These are phyloP conservation scores for Nemania serpens DNA, from an alignment of 2,329 filamentous ascomycete genomes.

Conservation along the genomic window DNA sequence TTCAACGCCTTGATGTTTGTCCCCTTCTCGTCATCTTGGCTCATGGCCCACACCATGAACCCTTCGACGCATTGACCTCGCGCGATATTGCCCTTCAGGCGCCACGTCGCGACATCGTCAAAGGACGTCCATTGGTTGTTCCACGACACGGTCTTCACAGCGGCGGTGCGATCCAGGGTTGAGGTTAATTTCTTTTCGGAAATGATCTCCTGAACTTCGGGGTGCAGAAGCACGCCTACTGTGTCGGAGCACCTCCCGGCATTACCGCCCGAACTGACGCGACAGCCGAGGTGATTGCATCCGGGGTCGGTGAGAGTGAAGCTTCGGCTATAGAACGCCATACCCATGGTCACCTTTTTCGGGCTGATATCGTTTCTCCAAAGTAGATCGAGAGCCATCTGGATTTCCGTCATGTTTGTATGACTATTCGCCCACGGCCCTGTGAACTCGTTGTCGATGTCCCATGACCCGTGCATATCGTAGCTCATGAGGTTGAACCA, in stretches of 20 bases:
- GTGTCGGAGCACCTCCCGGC: neutral
- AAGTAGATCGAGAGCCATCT: neutral
- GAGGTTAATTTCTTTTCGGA: neutral
- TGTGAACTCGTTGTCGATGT: neutral
- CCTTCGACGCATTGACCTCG: too few relatives aligned
- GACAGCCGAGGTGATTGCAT: neutral
- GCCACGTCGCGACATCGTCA: neutral
- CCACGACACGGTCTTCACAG: neutral
- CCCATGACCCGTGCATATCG: constrained; percentile 3
- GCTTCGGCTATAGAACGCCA: constrained; percentile 10
- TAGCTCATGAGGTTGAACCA: neutral
- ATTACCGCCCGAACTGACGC: neutral
- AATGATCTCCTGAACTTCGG: neutral
- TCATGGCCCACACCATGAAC: too few relatives aligned
- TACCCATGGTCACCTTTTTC: neutral
- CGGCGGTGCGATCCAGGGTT: neutral
- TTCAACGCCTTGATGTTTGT: too few relatives aligned
- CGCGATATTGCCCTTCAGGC: too few relatives aligned
- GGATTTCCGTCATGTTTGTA: constrained; percentile 8
- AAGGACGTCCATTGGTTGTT: constrained; percentile 9
- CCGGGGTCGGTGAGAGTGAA: neutral
- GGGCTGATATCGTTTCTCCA: neutral
- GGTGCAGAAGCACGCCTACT: neutral
- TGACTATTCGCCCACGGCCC: neutral
- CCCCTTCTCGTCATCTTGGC: too few relatives aligned